phyloP scores from a whole-genome alignment of 495 filamentous ascomycete species.

The Glonium stellatum region DNA sequence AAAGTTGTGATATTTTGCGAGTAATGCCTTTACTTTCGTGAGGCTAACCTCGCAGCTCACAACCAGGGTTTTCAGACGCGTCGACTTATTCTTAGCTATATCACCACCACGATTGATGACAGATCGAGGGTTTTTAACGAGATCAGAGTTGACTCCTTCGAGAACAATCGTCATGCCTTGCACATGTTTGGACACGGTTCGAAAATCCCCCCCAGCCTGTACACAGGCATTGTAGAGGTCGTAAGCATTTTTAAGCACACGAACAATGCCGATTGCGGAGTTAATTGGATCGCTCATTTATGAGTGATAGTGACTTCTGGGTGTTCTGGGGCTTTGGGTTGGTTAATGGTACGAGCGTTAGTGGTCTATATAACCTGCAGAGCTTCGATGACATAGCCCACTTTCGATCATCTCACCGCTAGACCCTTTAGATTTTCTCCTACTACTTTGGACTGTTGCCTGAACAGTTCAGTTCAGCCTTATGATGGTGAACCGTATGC shows the following conservation, averaged over 20 bases:
- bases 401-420: background rate
- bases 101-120: conserved; percentile 6
- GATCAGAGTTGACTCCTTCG: conserved; percentile 15
- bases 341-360: background rate
- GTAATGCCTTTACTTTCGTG: conserved; percentile 1
- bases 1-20: conserved; percentile 11
- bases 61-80: conserved; percentile 4
- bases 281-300: conserved; percentile 7
- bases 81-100: background rate
- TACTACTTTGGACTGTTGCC: background rate
- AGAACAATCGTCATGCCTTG: conserved; percentile 16
- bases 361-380: background rate
- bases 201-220: conserved; percentile 10
- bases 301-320: background rate
- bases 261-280: conserved; percentile 4
- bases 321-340: background rate
- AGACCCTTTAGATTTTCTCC: background rate
- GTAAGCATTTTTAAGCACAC: conserved; percentile 11
- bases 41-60: conserved; percentile 4
- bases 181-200: conserved; percentile 8
- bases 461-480: background rate
- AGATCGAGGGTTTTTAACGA: conserved; percentile 7
- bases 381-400: background rate
- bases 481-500: background rate
- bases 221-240: conserved; percentile 11